Percentiles rank a stretch among this genome's conserved stretches.
phyloP scores from a whole-genome alignment of 2,329 filamentous ascomycete species.

The Hypoxylon sp. region DNA sequence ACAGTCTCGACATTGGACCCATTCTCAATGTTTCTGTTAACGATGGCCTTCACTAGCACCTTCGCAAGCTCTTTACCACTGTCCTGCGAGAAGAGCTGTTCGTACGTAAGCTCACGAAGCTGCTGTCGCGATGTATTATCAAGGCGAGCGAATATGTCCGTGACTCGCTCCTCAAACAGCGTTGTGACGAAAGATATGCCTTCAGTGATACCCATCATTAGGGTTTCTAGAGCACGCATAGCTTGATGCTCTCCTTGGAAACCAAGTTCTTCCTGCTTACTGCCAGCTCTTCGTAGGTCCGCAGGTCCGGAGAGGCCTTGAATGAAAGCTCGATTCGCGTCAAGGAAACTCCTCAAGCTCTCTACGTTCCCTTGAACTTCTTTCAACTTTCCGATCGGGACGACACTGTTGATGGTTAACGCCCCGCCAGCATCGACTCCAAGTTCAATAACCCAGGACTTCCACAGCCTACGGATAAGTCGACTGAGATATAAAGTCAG shows the following conservation, averaged over 20 bases:
- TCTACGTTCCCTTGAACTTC: constrained; percentile 85
- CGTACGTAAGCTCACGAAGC: constrained; percentile 85
- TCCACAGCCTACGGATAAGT: constrained; percentile 92
- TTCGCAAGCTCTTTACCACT: constrained; percentile 92
- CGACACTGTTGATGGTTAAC: constrained; percentile 75
- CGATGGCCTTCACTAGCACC: constrained; percentile 95
- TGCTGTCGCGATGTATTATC: constrained; percentile 78
- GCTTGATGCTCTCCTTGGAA: constrained; percentile 95
- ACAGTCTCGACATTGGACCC: constrained; percentile 98
- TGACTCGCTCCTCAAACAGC: constrained; percentile 92
- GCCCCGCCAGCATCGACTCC: constrained; percentile 69
- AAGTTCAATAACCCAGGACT: constrained; percentile 77
- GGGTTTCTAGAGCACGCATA: constrained; percentile 84
- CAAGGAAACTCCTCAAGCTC: constrained; percentile 84
- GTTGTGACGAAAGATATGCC: constrained; percentile 97
- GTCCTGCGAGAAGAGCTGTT: constrained; percentile 84
- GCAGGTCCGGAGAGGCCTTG: constrained; percentile 94
- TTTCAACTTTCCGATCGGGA: constrained; percentile 78
- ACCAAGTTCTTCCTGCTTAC: constrained; percentile 90
- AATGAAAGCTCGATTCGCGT: constrained; percentile 90
- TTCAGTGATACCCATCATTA: constrained; percentile 93
- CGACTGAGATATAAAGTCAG: constrained; percentile 89
- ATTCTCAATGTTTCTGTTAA: constrained; percentile 96
- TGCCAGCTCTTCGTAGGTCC: constrained; percentile 81
- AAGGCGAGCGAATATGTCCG: constrained; percentile 86